Conservation (phyloP, 257 asterid genomes). For the Avicennia marina region DNA sequence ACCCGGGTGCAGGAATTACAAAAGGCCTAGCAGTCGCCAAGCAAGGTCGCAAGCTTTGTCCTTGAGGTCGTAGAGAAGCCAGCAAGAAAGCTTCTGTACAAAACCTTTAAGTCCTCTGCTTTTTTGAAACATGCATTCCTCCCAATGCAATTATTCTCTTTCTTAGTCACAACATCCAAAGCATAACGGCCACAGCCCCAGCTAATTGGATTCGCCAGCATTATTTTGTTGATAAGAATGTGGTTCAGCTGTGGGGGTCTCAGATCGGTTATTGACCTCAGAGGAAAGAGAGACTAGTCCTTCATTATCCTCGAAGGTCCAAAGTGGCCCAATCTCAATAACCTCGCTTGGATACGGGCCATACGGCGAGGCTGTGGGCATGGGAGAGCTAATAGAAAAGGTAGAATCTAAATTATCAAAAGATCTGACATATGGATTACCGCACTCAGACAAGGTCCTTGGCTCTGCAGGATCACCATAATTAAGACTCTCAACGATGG, state of each 20-base stretch:
- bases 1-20: too few relatives aligned
- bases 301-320: too few relatives aligned
- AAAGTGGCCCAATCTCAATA: neutral
- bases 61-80: too few relatives aligned
- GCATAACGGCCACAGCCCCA: neutral
- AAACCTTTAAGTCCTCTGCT: constrained; percentile 22
- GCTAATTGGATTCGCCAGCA: neutral
- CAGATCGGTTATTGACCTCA: neutral
- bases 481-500: too few relatives aligned
- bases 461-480: neutral
- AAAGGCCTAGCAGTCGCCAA: too few relatives aligned
- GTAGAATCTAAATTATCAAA: too few relatives aligned
- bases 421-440: too few relatives aligned
- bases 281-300: neutral
- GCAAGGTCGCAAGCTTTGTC: too few relatives aligned
- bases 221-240: constrained; percentile 17
- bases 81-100: too few relatives aligned
- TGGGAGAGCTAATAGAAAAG: too few relatives aligned
- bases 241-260: neutral
- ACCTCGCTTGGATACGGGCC: neutral
- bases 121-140: constrained; percentile 17
- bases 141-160: constrained; percentile 6
- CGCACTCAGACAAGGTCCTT: neutral
- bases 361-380: too few relatives aligned
- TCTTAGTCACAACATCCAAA: constrained; percentile 28